A percentile compares a stretch with the other conserved stretches of the same genome.
phyloP scores from a whole-genome alignment of 1,139 yeast genomes.

The Yamadazyma buinensis region DNA sequence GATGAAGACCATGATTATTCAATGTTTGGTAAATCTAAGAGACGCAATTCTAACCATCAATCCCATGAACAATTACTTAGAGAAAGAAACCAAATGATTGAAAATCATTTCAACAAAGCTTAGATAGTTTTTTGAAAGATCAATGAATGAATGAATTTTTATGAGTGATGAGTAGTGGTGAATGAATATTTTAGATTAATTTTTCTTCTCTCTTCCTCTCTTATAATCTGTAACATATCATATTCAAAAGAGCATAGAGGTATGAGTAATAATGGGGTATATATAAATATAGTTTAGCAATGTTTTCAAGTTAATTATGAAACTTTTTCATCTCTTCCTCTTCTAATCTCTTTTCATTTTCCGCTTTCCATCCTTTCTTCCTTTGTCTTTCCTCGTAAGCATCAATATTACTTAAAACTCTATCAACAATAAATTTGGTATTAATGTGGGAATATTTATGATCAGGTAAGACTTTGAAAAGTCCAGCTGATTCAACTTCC shows the following conservation, averaged over 20 bases:
- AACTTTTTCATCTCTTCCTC: conserved; percentile 18
- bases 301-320: no score
- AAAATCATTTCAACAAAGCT: conserved; percentile 10
- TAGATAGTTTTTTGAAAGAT: neutral
- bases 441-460: conserved; percentile 60
- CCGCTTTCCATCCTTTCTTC: conserved; percentile 72
- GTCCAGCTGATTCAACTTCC: conserved; percentile 30
- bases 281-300: no score
- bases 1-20: conserved; percentile 25
- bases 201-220: no score
- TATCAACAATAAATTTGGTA: conserved; percentile 61
- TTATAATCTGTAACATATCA: no score
- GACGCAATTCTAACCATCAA: conserved; percentile 44
- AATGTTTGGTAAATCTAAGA: conserved; percentile 22
- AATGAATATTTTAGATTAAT: no score
- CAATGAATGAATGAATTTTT: no score
- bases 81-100: conserved; percentile 22
- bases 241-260: no score
- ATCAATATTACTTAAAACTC: conserved; percentile 62
- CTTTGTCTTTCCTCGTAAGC: conserved; percentile 77
- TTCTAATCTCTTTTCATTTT: conserved; percentile 28
- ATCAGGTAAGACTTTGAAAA: conserved; percentile 43
- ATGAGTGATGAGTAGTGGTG: no score
- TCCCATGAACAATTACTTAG: conserved; percentile 25
- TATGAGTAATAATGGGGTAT: no score